Percentiles rank a stretch among this genome's conserved stretches.
These are phyloP conservation scores for Ceratocystis albifundus DNA, from an alignment of 2,329 filamentous ascomycete species.

Conservation along the genomic window DNA sequence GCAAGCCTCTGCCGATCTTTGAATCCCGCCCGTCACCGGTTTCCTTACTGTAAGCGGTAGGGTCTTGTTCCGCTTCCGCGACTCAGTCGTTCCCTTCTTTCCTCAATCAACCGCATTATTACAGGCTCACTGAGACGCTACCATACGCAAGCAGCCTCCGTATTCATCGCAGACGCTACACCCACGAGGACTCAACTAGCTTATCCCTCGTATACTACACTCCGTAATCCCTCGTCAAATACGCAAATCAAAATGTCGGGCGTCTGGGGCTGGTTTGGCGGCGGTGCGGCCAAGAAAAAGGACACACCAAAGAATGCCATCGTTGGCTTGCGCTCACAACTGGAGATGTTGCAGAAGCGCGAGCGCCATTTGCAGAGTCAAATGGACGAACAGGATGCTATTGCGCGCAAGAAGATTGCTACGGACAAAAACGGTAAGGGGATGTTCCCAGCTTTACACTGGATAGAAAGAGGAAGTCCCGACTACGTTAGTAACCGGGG, in stretches of 20 bases:
- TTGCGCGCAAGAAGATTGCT: constrained; percentile 78
- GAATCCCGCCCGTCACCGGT: not conserved
- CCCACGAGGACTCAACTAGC: not conserved
- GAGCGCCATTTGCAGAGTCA: constrained; percentile 83
- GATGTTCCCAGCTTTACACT: no score
- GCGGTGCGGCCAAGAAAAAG: constrained; percentile 71
- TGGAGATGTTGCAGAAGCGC: constrained; percentile 96
- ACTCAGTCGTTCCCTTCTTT: not conserved
- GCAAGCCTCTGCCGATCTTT: not conserved
- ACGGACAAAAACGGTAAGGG: constrained; percentile 80
- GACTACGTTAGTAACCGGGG: not conserved
- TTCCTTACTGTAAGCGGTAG: not conserved
- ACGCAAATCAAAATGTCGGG: constrained; percentile 21
- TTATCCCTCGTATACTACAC: not conserved
- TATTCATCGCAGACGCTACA: not conserved
- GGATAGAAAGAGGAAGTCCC: not conserved
- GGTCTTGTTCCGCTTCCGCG: not conserved
- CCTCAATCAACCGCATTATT: not conserved
- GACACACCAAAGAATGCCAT: constrained; percentile 96
- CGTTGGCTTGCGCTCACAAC: constrained; percentile 69
- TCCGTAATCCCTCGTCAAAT: not conserved
- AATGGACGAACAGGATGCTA: constrained; percentile 82
- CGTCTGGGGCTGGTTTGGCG: constrained; percentile 82
- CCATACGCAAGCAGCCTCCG: not conserved
- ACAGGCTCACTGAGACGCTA: not conserved